Conservation (phyloP, 164 flowering plant genomes). For the Paratinospora sagittata region DNA sequence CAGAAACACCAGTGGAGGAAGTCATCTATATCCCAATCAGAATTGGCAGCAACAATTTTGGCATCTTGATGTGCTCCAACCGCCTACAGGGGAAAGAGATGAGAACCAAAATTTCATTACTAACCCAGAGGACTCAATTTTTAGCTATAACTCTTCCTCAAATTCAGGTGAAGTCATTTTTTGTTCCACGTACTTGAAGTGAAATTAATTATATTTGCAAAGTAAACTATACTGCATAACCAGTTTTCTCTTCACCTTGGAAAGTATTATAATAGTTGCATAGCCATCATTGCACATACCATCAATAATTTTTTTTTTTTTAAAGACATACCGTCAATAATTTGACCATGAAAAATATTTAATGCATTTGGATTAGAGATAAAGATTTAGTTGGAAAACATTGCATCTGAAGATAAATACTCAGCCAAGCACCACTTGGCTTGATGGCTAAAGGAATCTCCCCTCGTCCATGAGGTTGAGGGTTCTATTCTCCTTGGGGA, state of each 20-base stretch:
- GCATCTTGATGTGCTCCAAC: slow-evolving; percentile 38
- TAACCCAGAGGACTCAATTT: slow-evolving; percentile 37
- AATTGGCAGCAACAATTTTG: slow-evolving; percentile 27
- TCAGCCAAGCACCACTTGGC: too few relatives aligned
- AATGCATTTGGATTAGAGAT: neutral
- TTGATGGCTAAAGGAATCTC: too few relatives aligned
- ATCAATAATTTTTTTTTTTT: neutral
- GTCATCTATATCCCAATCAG: slow-evolving; percentile 19
- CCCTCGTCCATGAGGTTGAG: too few relatives aligned
- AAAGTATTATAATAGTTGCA: neutral
- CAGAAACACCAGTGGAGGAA: slow-evolving; percentile 29
- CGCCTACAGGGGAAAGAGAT: slow-evolving; percentile 44
- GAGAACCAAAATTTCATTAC: slow-evolving; percentile 33
- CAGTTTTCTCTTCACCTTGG: neutral
- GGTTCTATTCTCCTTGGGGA: too few relatives aligned
- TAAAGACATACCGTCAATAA: too few relatives aligned
- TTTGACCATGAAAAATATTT: slow-evolving; percentile 8
- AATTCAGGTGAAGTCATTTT: slow-evolving; percentile 20
- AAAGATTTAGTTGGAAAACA: neutral
- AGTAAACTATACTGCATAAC: neutral
- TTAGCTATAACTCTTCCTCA: neutral
- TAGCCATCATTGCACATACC: too few relatives aligned
- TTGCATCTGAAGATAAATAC: neutral
- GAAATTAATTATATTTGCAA: neutral
- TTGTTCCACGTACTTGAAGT: slow-evolving; percentile 61